Percentiles rank a stretch among this genome's conserved stretches.
Conservation (phyloP, 805 yeast genomes). For the Huiozyma naganishii region DNA sequence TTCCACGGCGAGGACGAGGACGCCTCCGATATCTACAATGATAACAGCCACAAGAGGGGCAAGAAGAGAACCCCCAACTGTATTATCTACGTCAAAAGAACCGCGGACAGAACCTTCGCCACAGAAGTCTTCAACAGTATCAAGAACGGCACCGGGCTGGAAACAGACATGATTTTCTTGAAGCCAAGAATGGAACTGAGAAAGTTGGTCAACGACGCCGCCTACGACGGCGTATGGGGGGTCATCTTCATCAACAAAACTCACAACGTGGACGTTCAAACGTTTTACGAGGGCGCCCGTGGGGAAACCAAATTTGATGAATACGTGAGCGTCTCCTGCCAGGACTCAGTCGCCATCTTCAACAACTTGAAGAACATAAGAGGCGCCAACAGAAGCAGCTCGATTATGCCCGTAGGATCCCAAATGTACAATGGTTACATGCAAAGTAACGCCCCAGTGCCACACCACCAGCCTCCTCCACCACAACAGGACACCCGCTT, state of each 20-base stretch:
- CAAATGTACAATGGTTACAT: slow-evolving; percentile 4
- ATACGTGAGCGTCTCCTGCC: slow-evolving; percentile 56
- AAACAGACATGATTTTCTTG: slow-evolving; percentile 33
- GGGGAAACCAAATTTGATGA: slow-evolving; percentile 80
- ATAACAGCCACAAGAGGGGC: slow-evolving; percentile 18
- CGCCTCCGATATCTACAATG: slow-evolving; percentile 25
- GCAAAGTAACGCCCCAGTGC: slow-evolving; percentile 1
- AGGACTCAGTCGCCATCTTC: slow-evolving; percentile 45
- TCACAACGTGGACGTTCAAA: slow-evolving; percentile 54
- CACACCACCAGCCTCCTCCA: slow-evolving; percentile 1
- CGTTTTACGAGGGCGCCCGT: slow-evolving; percentile 55
- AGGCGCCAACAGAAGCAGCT: slow-evolving; percentile 3
- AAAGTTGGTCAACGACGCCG: slow-evolving; percentile 59
- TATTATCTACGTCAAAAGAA: slow-evolving; percentile 37
- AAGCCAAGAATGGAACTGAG: slow-evolving; percentile 34
- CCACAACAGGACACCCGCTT: slow-evolving; percentile 8
- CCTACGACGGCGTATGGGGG: slow-evolving; percentile 67
- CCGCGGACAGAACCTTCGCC: slow-evolving; percentile 35
- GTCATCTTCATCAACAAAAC: slow-evolving; percentile 52
- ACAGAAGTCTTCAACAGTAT: slow-evolving; percentile 33
- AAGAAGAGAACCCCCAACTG: slow-evolving; percentile 32
- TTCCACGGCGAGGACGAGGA: slow-evolving; percentile 21
- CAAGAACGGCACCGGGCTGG: slow-evolving; percentile 30
- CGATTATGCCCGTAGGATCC: slow-evolving; percentile 1
- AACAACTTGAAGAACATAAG: slow-evolving; percentile 22